Evolutionary conservation across 2,329 filamentous ascomycete species (phyloP).

Genomic region (Camillea tinctor): DNA sequence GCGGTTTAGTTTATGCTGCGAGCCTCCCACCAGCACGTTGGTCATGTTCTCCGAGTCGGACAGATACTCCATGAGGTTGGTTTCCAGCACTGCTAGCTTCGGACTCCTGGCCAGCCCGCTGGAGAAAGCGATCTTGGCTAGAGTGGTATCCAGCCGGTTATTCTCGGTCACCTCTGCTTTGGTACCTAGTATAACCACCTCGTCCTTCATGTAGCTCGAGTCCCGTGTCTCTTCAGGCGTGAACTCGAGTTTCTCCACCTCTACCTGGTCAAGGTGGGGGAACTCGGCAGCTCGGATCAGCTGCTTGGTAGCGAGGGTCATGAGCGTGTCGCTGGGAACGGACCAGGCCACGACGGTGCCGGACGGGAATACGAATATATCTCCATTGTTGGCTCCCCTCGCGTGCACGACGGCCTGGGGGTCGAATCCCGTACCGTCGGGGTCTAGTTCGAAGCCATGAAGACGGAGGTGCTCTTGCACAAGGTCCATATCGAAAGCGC

Average conservation of each 20-base stretch:
- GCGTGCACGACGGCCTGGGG: slow-evolving; percentile 63
- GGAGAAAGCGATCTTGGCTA: slow-evolving; percentile 95
- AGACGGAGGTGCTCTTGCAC: slow-evolving; percentile 56
- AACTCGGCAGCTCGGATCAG: slow-evolving; percentile 75
- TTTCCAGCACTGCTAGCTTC: slow-evolving; percentile 89
- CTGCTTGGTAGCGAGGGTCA: slow-evolving; percentile 66
- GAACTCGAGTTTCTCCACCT: slow-evolving; percentile 90
- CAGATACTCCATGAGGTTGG: slow-evolving; percentile 78
- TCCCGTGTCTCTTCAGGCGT: slow-evolving; percentile 71
- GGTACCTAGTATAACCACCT: slow-evolving; percentile 86
- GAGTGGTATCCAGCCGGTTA: slow-evolving; percentile 57
- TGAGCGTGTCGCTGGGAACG: slow-evolving; percentile 71
- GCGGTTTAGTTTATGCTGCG: slow-evolving; percentile 66
- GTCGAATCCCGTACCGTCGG: slow-evolving; percentile 60
- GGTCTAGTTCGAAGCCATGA: slow-evolving; percentile 62
- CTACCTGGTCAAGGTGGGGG: slow-evolving; percentile 67
- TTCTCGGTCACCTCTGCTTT: slow-evolving; percentile 48
- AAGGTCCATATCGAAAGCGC: slow-evolving; percentile 62
- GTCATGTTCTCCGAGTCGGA: slow-evolving; percentile 82
- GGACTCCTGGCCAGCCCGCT: slow-evolving; percentile 90
- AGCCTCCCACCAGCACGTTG: slow-evolving; percentile 58
- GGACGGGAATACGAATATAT: slow-evolving; percentile 94
- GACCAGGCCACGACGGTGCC: slow-evolving; percentile 94
- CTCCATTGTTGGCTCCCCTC: slow-evolving; percentile 63
- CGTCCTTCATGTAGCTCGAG: slow-evolving; percentile 76